phyloP scores from a whole-genome alignment of 208 protist species.

The Leishmania lainsoni region DNA sequence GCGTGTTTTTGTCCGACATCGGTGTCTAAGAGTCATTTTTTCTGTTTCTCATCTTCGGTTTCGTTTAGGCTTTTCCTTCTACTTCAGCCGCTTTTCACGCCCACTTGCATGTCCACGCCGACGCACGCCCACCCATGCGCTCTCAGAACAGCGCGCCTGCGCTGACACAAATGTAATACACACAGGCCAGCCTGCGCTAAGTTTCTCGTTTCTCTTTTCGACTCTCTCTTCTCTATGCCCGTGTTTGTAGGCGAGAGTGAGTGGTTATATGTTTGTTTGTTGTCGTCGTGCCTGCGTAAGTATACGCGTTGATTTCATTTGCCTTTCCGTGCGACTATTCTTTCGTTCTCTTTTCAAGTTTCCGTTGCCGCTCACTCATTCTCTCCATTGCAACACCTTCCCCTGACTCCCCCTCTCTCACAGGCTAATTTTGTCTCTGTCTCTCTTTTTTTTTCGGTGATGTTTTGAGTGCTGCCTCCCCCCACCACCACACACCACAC shows the following conservation, averaged over 20 bases:
- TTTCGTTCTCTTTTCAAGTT: background rate
- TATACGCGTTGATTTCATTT: background rate
- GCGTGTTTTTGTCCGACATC: background rate
- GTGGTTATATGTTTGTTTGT: background rate
- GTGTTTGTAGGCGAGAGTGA: background rate
- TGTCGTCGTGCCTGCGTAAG: background rate
- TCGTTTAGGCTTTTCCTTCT: background rate
- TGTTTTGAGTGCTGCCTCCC: background rate
- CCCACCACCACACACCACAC: no score
- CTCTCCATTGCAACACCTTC: background rate
- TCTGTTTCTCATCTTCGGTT: background rate
- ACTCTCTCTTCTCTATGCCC: background rate
- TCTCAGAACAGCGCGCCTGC: background rate
- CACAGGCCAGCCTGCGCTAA: background rate
- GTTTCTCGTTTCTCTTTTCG: background rate
- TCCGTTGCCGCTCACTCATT: conserved; percentile 1
- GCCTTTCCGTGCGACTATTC: conserved; percentile 5
- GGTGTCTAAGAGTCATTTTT: background rate
- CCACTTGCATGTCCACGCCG: background rate
- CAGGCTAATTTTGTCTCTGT: background rate
- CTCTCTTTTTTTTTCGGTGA: background rate
- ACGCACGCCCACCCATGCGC: background rate
- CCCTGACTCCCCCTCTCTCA: background rate
- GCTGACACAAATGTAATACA: background rate
- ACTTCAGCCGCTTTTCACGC: background rate